Evolutionary conservation across 305 asterid genomes (phyloP).

Genomic region (Ajuga reptans): DNA sequence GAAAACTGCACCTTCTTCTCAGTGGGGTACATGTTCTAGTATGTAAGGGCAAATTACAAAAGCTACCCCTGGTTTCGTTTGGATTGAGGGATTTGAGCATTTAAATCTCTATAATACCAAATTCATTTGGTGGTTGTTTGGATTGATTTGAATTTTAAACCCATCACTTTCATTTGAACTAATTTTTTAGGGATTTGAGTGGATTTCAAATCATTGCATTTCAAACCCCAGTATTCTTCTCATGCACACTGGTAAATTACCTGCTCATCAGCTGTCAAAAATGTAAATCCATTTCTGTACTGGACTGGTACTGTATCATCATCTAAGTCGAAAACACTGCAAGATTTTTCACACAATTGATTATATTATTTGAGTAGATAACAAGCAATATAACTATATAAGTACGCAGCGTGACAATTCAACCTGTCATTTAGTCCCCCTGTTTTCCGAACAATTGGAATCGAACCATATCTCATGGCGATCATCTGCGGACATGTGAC

Average conservation of each 20-base stretch:
- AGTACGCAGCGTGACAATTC: background rate
- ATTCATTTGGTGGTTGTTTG: too few species aligned
- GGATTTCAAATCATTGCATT: too few species aligned
- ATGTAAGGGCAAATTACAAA: too few species aligned
- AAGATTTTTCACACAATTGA: constrained; percentile 19
- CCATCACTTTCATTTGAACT: too few species aligned
- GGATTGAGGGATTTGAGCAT: too few species aligned
- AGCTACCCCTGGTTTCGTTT: too few species aligned
- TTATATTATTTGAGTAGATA: constrained; percentile 2
- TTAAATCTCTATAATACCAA: too few species aligned
- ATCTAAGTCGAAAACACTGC: constrained; percentile 89
- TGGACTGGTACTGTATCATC: constrained; percentile 66
- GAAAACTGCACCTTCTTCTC: background rate
- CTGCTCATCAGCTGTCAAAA: constrained; percentile 70
- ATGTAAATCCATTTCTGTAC: constrained; percentile 86
- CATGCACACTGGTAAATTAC: constrained; percentile 30
- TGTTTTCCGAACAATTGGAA: constrained; percentile 85
- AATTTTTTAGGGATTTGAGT: too few species aligned
- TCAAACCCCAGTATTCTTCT: background rate
- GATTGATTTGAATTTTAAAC: too few species aligned
- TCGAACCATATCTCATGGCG: constrained; percentile 92
- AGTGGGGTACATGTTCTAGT: background rate
- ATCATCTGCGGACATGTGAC: constrained; percentile 58
- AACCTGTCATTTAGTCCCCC: constrained; percentile 98
- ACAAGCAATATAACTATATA: background rate